phyloP scores from a whole-genome alignment of 305 asterid species.

The Fraxinus velutina region DNA sequence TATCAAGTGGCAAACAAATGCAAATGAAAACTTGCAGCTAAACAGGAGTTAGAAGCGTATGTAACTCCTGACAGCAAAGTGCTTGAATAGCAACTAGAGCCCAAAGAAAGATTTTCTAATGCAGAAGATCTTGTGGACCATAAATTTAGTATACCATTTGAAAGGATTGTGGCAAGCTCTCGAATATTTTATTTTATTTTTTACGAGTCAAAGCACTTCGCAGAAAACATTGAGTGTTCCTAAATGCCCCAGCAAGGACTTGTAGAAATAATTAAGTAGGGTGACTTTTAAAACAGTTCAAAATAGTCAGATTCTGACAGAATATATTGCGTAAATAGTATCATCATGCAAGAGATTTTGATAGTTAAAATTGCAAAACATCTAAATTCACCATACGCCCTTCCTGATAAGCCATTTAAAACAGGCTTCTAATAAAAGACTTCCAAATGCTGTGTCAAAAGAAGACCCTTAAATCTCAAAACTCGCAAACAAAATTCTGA shows the following conservation, averaged over 20 bases:
- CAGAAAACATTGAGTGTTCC: neutral
- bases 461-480: neutral
- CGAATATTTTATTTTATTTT: neutral
- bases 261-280: neutral
- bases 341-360: neutral
- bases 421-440: neutral
- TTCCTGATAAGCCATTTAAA: neutral
- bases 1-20: neutral
- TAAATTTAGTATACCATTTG: neutral
- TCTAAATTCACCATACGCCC: neutral
- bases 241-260: neutral
- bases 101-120: neutral
- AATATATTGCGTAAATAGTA: neutral
- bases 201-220: neutral
- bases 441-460: neutral
- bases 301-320: neutral
- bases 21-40: neutral
- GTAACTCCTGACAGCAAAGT: neutral
- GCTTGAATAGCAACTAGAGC: neutral
- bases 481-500: neutral
- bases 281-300: neutral
- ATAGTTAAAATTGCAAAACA: neutral
- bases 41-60: neutral
- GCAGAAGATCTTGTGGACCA: neutral
- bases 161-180: neutral